A percentile compares a stretch with the other conserved stretches of the same genome.
These are phyloP conservation scores for Neurospora sp. DNA, from an alignment of 495 filamentous ascomycete genomes.

Conservation along the genomic window DNA sequence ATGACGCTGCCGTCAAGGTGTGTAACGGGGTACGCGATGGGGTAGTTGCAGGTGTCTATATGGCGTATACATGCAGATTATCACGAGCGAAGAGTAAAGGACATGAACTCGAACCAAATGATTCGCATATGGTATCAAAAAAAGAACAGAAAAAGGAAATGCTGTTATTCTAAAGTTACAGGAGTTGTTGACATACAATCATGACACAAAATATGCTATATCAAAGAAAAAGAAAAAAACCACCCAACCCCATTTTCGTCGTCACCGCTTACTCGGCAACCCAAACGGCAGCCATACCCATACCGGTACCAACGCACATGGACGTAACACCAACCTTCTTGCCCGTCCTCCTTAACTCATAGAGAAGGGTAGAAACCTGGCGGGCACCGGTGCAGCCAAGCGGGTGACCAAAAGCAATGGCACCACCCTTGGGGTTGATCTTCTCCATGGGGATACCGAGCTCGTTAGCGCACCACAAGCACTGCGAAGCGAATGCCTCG, in stretches of 20 bases:
- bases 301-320: constrained; percentile 85
- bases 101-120: background rate
- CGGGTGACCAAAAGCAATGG: constrained; percentile 97
- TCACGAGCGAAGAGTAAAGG: background rate
- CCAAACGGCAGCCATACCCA: constrained; percentile 81
- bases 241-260: background rate
- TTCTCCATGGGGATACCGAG: constrained; percentile 69
- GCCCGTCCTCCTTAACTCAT: constrained; percentile 71
- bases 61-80: background rate
- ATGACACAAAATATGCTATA: background rate
- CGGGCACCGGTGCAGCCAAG: constrained; percentile 88
- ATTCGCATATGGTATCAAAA: background rate
- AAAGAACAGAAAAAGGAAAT: background rate
- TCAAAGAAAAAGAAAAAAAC: background rate
- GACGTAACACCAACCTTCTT: constrained; percentile 83
- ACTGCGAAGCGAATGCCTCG: constrained; percentile 95
- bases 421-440: constrained; percentile 95
- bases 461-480: constrained; percentile 85
- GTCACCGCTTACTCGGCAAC: constrained; percentile 41
- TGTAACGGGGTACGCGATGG: background rate
- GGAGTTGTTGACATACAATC: background rate
- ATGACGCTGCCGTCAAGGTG: background rate
- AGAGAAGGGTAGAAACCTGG: constrained; percentile 85
- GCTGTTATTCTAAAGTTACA: background rate
- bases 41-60: background rate